Evolutionary conservation across 345 rosid species (phyloP), one percentile per base, ranked within the genome.

Genomic region (Rhodomyrtus tomentosa): DNA sequence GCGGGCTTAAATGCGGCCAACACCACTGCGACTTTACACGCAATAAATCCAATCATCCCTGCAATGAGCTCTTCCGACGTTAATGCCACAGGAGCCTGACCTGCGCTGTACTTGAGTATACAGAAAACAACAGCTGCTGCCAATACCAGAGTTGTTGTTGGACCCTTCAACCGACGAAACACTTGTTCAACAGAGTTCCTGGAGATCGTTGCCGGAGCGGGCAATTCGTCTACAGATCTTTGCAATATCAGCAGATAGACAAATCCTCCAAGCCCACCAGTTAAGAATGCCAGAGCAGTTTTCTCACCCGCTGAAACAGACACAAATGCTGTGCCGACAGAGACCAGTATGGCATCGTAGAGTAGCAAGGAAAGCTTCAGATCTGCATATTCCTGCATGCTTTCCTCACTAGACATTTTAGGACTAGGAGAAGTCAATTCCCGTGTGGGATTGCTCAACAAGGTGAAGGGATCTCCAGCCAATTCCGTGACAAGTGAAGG

Each of bases 351-450:
- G 38, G 87, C 89, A 81, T 91, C 93, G 40, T 91, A 93, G 36
- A 88, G 86, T 52, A 96, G 85, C 88, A 95, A 85, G 40, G 99
- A 96, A 84, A 91, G 80, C 85, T 96, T 96, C 91, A 96, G 88
- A 89, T 92, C 93, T 81, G 92, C 89, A 50, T 96, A 96, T 81
- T 93, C 95, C 90, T 89, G 93, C 98, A 96, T 92, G 92, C 97
- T 95, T 90, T 95, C 90, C 86, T 95, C 93, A 6, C 88, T 93
- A 15, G 96, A 91, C 10, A 89, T 81, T 8, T 9, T 12, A 48
- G 80, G 85, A 48, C 81, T 51, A 48, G 32, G 42, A 49, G 85
- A 81, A 82, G 91, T 84, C 20, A 92, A 81, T 82, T 88, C 81
- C 3, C 82, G 85, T 53, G 82, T 50, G 83, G 54, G 86, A 85